Percentiles rank a stretch among this genome's conserved stretches.
phyloP scores from a whole-genome alignment of 352 stramenopile species.

The Globisporangium irregulare region DNA sequence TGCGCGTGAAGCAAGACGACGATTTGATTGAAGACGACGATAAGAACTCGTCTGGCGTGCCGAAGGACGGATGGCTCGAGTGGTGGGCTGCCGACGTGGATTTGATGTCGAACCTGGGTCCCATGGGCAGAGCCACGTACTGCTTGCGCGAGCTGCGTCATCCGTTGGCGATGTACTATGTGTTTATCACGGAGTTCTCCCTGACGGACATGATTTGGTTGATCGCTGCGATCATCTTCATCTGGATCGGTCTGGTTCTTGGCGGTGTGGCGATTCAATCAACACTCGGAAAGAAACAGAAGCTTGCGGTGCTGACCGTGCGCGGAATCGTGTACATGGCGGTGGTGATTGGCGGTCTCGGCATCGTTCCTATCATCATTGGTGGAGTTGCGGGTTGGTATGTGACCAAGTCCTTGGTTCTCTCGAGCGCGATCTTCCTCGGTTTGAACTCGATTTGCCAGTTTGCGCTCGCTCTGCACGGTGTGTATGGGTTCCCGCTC shows the following conservation, averaged over 20 bases:
- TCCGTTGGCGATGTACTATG: constrained; percentile 77
- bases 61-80: constrained; percentile 71
- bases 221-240: constrained; percentile 44
- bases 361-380: constrained; percentile 52
- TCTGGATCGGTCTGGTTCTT: constrained; percentile 54
- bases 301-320: constrained; percentile 49
- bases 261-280: constrained; percentile 45
- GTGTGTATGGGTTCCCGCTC: constrained; percentile 54
- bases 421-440: constrained; percentile 64
- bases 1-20: constrained; percentile 48
- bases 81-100: constrained; percentile 74
- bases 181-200: constrained; percentile 72
- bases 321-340: constrained; percentile 78
- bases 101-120: constrained; percentile 60
- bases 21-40: constrained; percentile 37
- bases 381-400: constrained; percentile 57
- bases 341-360: constrained; percentile 53
- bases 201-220: constrained; percentile 43
- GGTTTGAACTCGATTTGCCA: constrained; percentile 73
- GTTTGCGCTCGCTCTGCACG: constrained; percentile 68
- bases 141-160: constrained; percentile 76
- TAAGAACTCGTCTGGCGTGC: constrained; percentile 33
- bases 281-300: constrained; percentile 51
- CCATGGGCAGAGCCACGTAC: constrained; percentile 75
- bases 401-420: constrained; percentile 59